These are phyloP conservation scores for Arctium lappa DNA, from an alignment of 129 eudicot species.

Conservation along the genomic window DNA sequence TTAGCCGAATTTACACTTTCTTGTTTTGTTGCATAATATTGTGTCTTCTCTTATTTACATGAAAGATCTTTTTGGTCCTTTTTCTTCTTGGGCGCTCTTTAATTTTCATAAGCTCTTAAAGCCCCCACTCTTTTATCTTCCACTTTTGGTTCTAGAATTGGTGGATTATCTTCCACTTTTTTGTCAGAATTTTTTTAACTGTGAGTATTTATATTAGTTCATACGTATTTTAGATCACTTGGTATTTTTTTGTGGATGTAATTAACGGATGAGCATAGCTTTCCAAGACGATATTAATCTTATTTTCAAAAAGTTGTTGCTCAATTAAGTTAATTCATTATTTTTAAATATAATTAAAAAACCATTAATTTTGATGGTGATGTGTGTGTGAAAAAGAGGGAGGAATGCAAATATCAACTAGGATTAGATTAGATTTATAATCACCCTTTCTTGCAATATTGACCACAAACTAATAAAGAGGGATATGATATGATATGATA, in stretches of 20 bases:
- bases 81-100: not conserved
- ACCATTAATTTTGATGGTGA: not conserved
- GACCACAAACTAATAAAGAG: not conserved
- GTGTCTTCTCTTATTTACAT: slow-evolving; percentile 21
- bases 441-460: not conserved
- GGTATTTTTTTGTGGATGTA: not conserved
- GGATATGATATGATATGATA: too few species aligned
- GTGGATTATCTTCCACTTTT: not conserved
- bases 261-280: not conserved
- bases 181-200: not conserved
- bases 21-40: slow-evolving; percentile 55
- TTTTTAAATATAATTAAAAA: too few species aligned
- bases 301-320: not conserved
- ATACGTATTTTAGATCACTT: not conserved
- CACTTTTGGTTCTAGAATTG: not conserved
- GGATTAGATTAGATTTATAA: too few species aligned
- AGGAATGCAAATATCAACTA: not conserved
- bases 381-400: not conserved
- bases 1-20: slow-evolving; percentile 57
- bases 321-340: not conserved
- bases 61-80: not conserved
- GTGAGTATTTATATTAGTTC: not conserved
- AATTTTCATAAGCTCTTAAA: not conserved
- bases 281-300: not conserved
- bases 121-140: not conserved